Base-by-base conservation (phyloP, 2,329 filamentous ascomycete species). In the Colletotrichum camelliae region DNA sequence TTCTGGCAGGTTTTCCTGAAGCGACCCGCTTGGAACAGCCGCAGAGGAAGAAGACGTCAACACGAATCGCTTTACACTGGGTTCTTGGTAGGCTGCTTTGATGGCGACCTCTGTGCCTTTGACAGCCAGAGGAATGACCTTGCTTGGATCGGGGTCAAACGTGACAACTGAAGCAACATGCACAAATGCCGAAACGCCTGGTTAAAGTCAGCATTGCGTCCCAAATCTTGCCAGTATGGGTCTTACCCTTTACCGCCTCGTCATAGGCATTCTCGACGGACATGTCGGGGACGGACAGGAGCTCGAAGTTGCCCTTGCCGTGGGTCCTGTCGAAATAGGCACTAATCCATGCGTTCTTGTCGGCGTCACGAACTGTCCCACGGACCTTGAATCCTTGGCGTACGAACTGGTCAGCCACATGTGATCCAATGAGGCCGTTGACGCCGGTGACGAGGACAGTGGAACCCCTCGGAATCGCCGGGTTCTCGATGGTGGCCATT, bases 311-410 rank as follows among this genome's bases (percentile, higher is more conserved):
- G 16, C 81, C 85, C 1, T 72, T 35, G 1, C 83, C 84, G 68
- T 84, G 82, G n/a, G 81, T 79, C 24, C 82, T 78, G 8, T 82
- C 82, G 18, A 84, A 83, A 10, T 74, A 69, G 1, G 78, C 71
- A 2, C 55, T 68, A 8, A 85, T 58, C 83, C 85, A 86, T 1
- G 80, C 69, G 35, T 79, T 81, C 75, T 84, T 87, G 4, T 80
- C 77, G 0, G 75, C 33, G 61, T 82, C 78, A 1, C 87, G 86
- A 16, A 85, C 84, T 3, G 86, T 87, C 1, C 87, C 88, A 16
- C 87, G 85, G 18, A 89, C 87, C 5, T 81, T 82, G 77, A 86
- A 88, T 8, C 87, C 87, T 0, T 79, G 79, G 1, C 78, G 67
- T 0, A 88, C 81, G 13, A 87, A 79, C 62, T 86, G 81, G 58